Evolutionary conservation across 2,329 filamentous ascomycete species (phyloP), one percentile per base, ranked within the genome.

Genomic region (Beauveria sp.): DNA sequence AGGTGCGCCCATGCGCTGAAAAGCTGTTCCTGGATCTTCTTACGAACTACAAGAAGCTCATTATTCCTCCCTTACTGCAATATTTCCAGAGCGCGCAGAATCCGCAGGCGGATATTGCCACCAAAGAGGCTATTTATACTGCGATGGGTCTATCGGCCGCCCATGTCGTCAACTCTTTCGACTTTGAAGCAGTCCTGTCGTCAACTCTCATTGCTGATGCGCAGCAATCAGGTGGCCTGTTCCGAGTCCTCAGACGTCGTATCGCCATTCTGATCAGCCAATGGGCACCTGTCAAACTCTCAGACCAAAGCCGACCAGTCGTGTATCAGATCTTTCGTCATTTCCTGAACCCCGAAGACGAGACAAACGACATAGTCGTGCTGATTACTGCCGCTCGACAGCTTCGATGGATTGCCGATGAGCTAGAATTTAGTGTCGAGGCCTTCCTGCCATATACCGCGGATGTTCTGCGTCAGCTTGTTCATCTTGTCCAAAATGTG

Each of bases 61-160:
- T 98, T 45, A 84, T 91, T 10, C 84, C 88, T 51, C 92, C 91
- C 18, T 78, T 99, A 30, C 78, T 98, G 50, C 81, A 83, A 54
- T 96, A 97, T 67, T 97, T 98, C 72, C 82, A 88, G 65, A 86
- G 85, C 8, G 89, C 92, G 60, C 87, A 90, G 63, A 84, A 85
- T 77, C 80, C 83, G 6, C 70, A 81, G 38, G 72, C 78, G 12
- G 86, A 95, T 65, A 83, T 98, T 14, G 81, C 95, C 18, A 86
- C 90, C 63, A 98, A 97, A 71, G 95, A 99, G 71, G 93, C 93
- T 0, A 86, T 98, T 1, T 99, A 99, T 70, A 96, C 91, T 5
- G 92, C 93, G 12, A 88, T 99, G 76, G 93, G 93, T 3, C 81
- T 97, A 56, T 86, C 95, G 0, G 90, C 93, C 1, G 82, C 90